phyloP scores from a whole-genome alignment of 2,329 filamentous ascomycete species.

The Alternaria sp. region DNA sequence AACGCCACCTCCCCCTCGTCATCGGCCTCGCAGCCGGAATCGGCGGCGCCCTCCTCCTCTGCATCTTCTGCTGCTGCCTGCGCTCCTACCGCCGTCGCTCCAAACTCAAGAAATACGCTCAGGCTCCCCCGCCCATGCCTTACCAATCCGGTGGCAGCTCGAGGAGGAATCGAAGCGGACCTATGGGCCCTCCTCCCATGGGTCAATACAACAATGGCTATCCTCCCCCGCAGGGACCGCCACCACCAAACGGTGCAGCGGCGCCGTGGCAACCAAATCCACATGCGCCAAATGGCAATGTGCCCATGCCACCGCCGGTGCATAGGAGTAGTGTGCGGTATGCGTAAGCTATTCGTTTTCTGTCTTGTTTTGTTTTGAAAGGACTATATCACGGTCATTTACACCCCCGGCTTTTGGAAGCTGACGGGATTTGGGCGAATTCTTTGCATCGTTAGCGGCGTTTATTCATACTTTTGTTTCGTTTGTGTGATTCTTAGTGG shows the following conservation, averaged over 20 bases:
- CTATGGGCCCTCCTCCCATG: conserved; percentile 2
- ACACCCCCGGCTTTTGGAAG: neutral
- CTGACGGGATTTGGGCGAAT: neutral
- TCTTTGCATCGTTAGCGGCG: conserved; percentile 10
- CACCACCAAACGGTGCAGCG: neutral
- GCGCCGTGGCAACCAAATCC: conserved; percentile 3
- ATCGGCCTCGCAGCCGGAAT: conserved; percentile 78
- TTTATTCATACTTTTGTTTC: conserved; percentile 1
- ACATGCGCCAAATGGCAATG: conserved; percentile 9
- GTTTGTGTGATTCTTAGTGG: neutral
- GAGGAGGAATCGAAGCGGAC: neutral
- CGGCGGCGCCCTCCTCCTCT: conserved; percentile 71
- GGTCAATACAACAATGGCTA: conserved; percentile 8
- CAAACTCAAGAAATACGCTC: conserved; percentile 25
- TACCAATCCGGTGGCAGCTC: conserved; percentile 2
- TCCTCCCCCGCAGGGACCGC: conserved; percentile 3
- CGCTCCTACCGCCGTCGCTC: conserved; percentile 55
- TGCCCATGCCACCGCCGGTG: conserved; percentile 18
- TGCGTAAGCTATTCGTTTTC: conserved; percentile 11
- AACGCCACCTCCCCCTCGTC: conserved; percentile 77
- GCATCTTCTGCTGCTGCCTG: conserved; percentile 70
- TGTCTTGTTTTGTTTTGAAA: neutral
- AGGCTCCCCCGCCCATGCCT: conserved; percentile 15
- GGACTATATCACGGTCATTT: conserved; percentile 2
- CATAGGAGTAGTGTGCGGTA: conserved; percentile 23